Percentiles rank a stretch among this genome's conserved stretches.
Evolutionary conservation across 2,329 filamentous ascomycete genomes (phyloP).

Genomic region (Cladophialophora exuberans): DNA sequence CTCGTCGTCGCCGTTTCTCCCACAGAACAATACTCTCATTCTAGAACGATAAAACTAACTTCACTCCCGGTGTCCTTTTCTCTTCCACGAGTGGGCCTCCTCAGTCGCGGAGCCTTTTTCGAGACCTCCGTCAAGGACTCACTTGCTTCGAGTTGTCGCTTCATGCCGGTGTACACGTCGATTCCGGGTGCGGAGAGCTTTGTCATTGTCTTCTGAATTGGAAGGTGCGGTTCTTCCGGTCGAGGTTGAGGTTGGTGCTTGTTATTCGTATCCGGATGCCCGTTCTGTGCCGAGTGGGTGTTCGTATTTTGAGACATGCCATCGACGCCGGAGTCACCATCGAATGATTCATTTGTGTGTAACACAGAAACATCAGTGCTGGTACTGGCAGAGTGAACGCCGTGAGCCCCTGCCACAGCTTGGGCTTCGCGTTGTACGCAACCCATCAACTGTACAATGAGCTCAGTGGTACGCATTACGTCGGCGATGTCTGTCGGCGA

Average conservation of each 20-base stretch:
- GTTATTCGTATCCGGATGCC: no score
- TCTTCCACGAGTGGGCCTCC: no score
- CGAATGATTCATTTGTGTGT: neutral
- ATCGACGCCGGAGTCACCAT: neutral
- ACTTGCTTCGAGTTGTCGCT: neutral
- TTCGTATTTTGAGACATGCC: neutral
- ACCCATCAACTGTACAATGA: slow-evolving; percentile 15
- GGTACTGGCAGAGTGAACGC: no score
- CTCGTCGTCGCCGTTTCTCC: no score
- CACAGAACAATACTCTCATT: neutral
- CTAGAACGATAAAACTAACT: neutral
- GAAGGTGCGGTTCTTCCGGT: no score
- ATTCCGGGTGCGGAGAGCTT: neutral
- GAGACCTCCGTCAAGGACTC: neutral
- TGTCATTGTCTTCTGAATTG: no score
- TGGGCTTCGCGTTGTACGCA: slow-evolving; percentile 17
- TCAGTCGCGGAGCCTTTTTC: no score
- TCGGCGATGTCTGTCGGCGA: slow-evolving; percentile 9
- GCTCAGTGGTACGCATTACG: slow-evolving; percentile 14
- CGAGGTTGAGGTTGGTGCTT: no score
- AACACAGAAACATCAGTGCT: no score
- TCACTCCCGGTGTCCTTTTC: neutral
- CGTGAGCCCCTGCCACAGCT: neutral
- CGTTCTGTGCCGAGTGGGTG: neutral
- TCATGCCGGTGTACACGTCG: neutral